Percentiles rank a stretch among this genome's conserved stretches.
Evolutionary conservation across 2,329 filamentous ascomycete species (phyloP).

Genomic region (Leptosphaerulina australis): DNA sequence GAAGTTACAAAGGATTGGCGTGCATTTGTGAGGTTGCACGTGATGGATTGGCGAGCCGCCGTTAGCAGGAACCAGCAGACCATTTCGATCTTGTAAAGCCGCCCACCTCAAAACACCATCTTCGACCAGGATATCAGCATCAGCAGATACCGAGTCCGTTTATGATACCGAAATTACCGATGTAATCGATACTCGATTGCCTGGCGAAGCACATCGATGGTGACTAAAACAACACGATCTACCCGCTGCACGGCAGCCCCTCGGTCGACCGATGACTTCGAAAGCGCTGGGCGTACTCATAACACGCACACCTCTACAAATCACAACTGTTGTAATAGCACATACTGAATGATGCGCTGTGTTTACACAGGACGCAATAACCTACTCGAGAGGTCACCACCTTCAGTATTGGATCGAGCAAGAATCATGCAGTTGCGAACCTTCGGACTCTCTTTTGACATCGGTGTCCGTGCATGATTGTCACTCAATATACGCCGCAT

Average conservation of each 20-base stretch:
- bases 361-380: neutral
- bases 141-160: neutral
- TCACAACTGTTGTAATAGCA: no score
- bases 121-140: constrained; percentile 6
- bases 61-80: constrained; percentile 12
- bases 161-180: constrained; percentile 6
- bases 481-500: neutral
- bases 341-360: neutral
- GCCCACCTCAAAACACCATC: constrained; percentile 16
- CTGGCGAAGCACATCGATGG: neutral
- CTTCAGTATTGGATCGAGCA: neutral
- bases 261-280: constrained; percentile 23
- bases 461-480: neutral
- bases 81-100: constrained; percentile 11
- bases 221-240: constrained; percentile 10
- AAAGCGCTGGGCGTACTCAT: constrained; percentile 4
- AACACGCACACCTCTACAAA: neutral
- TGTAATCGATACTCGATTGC: neutral
- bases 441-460: no score
- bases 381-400: neutral
- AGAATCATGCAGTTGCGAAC: neutral
- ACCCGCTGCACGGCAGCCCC: constrained; percentile 25
- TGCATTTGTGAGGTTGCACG: constrained; percentile 1
- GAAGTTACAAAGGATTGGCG: neutral
- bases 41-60: constrained; percentile 12